phyloP scores from a whole-genome alignment of 805 yeast genomes.

The Candida patagonica region DNA sequence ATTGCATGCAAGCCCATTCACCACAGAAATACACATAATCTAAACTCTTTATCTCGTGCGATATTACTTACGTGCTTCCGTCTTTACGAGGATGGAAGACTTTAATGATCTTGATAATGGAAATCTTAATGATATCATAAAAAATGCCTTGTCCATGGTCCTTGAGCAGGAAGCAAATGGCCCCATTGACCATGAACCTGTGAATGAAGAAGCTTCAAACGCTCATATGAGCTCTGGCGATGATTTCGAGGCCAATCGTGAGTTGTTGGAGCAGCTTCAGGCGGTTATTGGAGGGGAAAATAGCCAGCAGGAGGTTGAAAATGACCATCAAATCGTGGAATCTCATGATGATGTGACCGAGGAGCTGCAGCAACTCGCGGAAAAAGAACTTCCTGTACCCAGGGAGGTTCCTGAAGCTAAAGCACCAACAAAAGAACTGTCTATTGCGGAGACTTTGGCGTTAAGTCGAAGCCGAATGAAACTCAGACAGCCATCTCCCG shows the following conservation, averaged over 20 bases:
- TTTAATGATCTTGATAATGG: slow-evolving; percentile 2
- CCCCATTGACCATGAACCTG: not conserved
- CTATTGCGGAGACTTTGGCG: slow-evolving; percentile 56
- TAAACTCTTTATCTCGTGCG: too few relatives aligned
- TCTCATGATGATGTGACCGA: not conserved
- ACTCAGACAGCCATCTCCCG: slow-evolving; percentile 6
- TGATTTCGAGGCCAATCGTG: slow-evolving; percentile 7
- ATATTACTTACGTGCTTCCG: too few relatives aligned
- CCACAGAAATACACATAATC: too few relatives aligned
- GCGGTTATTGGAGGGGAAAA: slow-evolving; percentile 1
- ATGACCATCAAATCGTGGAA: not conserved
- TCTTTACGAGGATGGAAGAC: not conserved
- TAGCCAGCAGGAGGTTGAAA: not conserved
- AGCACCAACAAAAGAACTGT: slow-evolving; percentile 20
- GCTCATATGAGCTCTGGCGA: not conserved
- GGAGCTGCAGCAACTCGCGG: not conserved
- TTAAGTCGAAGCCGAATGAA: slow-evolving; percentile 24
- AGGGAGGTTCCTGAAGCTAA: not conserved
- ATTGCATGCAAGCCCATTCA: too few relatives aligned
- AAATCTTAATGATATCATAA: slow-evolving; percentile 13
- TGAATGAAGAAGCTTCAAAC: not conserved
- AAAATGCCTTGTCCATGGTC: slow-evolving; percentile 16
- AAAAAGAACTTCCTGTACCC: not conserved
- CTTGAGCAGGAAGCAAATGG: slow-evolving; percentile 6
- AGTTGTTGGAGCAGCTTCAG: slow-evolving; percentile 6